phyloP scores from a whole-genome alignment of 371 early-diverging fungal species.

The Lichtheimia ramosa region DNA sequence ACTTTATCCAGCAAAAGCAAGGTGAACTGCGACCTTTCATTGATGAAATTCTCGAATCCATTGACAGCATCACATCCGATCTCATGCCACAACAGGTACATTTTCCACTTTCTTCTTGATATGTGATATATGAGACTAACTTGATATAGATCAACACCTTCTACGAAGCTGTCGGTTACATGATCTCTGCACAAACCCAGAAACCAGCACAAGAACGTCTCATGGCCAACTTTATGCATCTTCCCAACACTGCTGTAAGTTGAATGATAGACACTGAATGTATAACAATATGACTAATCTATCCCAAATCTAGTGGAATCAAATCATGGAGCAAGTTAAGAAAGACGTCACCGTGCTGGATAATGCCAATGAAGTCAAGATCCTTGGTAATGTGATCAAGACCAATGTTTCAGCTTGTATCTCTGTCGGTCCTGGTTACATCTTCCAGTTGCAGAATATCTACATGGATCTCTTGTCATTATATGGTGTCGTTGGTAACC shows the following conservation, averaged over 20 bases:
- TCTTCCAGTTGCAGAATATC: conserved; percentile 82
- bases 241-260: conserved; percentile 80
- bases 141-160: conserved; percentile 81
- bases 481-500: conserved; percentile 82
- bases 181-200: conserved; percentile 89
- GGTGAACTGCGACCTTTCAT: conserved; percentile 89
- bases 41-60: conserved; percentile 85
- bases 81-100: conserved; percentile 85
- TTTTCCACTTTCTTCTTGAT: not conserved
- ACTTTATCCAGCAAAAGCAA: conserved; percentile 89
- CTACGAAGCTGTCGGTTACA: conserved; percentile 95
- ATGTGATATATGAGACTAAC: not conserved
- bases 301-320: conserved; percentile 67
- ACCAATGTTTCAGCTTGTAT: conserved; percentile 92
- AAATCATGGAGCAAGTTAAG: conserved; percentile 72
- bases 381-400: conserved; percentile 90
- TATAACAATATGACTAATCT: not conserved
- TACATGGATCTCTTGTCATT: conserved; percentile 89
- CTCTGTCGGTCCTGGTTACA: conserved; percentile 86
- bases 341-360: conserved; percentile 74
- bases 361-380: conserved; percentile 80
- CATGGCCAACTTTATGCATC: conserved; percentile 83
- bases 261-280: not conserved
- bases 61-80: conserved; percentile 84
- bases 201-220: conserved; percentile 72